Evolutionary conservation across 2,329 filamentous ascomycete species (phyloP).

Genomic region (Phaeosphaeria sp.): DNA sequence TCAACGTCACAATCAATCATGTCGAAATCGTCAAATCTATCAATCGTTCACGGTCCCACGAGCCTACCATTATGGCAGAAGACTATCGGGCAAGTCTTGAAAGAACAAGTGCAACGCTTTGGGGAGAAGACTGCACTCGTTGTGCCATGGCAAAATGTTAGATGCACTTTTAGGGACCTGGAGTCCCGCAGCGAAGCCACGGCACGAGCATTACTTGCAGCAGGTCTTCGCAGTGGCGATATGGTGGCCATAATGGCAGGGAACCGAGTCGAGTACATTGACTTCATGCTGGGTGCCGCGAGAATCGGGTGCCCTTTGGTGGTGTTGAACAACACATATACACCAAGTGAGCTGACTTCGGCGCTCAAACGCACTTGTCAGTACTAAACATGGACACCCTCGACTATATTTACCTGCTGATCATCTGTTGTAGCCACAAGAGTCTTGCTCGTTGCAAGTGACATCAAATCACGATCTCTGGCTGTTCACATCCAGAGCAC

Average conservation of each 20-base stretch:
- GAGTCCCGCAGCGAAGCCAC: constrained; percentile 1
- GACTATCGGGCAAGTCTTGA: constrained; percentile 2
- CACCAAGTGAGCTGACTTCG: constrained; percentile 71
- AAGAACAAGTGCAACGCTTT: constrained; percentile 1
- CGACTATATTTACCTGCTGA: too few species aligned
- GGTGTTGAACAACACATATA: constrained; percentile 82
- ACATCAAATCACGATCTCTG: not conserved
- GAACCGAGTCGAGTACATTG: constrained; percentile 61
- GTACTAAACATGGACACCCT: constrained; percentile 18
- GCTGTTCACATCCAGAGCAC: not conserved
- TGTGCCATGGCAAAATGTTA: constrained; percentile 4
- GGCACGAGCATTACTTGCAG: constrained; percentile 60
- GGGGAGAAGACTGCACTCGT: constrained; percentile 4
- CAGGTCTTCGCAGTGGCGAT: constrained; percentile 71
- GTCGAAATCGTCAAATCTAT: not conserved
- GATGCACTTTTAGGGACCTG: constrained; percentile 1
- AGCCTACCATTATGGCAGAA: constrained; percentile 1
- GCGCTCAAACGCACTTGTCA: constrained; percentile 71
- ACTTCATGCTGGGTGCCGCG: constrained; percentile 74
- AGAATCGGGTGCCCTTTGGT: constrained; percentile 60
- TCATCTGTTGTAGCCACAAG: not conserved
- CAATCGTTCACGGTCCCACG: constrained; percentile 4
- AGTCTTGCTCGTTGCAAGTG: not conserved
- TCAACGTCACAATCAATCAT: not conserved
- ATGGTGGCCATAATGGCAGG: constrained; percentile 75